Percentiles rank a stretch among this genome's conserved stretches.
These are phyloP conservation scores for Cucumis melo DNA, from an alignment of 306 rosid species.

Conservation along the genomic window DNA sequence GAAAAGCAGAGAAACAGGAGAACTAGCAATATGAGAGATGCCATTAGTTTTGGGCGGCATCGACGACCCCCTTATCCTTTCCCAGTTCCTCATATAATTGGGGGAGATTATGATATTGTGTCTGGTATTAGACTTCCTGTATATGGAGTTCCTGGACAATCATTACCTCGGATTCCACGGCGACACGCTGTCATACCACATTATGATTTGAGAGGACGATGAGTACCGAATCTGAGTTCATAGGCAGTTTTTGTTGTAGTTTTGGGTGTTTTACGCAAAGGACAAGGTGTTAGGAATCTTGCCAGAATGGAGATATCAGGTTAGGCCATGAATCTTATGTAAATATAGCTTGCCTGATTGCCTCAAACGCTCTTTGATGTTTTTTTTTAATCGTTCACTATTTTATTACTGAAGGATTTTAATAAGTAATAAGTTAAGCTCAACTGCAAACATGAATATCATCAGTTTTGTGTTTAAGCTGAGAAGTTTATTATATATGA, in stretches of 20 bases:
- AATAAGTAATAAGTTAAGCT: background rate
- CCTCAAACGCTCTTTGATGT: background rate
- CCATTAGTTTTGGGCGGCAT: background rate
- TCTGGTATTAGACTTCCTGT: slow-evolving; percentile 14
- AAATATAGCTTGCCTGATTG: background rate
- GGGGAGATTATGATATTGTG: slow-evolving; percentile 30
- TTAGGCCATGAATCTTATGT: background rate
- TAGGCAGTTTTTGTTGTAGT: background rate
- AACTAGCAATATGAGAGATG: background rate
- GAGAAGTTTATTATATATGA: background rate
- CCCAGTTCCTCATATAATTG: slow-evolving; percentile 12
- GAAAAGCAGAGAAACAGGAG: slow-evolving; percentile 13
- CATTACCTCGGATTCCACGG: background rate
- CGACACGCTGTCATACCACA: background rate
- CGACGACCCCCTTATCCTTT: slow-evolving; percentile 12
- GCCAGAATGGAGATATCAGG: background rate
- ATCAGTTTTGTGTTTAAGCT: background rate
- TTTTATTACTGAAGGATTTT: background rate
- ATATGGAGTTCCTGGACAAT: slow-evolving; percentile 2
- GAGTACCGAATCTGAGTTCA: background rate
- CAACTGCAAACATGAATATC: background rate
- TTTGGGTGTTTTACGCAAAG: background rate
- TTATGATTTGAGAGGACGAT: background rate
- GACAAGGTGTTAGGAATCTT: background rate
- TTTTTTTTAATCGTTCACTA: background rate